Evolutionary conservation across 78 protist species (phyloP), one percentile per base, ranked within the genome.

Genomic region (Dictyostelium firmibasis): DNA sequence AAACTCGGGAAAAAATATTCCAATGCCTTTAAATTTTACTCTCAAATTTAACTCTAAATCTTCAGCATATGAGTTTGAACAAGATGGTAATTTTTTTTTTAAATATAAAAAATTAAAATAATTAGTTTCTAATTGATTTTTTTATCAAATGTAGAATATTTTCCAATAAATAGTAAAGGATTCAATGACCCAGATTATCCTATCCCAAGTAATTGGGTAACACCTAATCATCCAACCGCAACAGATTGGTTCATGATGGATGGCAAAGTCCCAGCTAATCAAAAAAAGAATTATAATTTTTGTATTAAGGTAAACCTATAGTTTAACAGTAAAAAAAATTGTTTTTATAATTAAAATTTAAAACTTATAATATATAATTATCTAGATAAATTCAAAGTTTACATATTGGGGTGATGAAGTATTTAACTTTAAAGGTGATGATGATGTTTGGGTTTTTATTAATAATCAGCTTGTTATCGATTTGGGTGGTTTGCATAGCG

Each of bases 401-500:
- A 69, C 74, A 11, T 88, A 67, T 84, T 3, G 25, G 1, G 60
- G 13, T 18, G 67, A 27, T 20, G 92, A 86, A 76, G 31, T 31
- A 33, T 95, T 95, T 60, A n/a, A 44, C 13, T 95, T 95, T 76
- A 43, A 33, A n/a, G 97, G 97, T 43, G 97, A 95, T 70, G 97
- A 95, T 27, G 97, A 95, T 70, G 97, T 95, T 8, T 95, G 97
- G 96, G 72, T 93, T 29, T 93, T n/a, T 25, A 74, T 93, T 10
- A 70, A 93, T 84, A 86, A 86, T 33, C 7, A 13, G 2, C 47
- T 93, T 2, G 93, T 41, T 3, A 33, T 93, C 0, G 96, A 93
- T 85, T 13, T 93, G 1, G 96, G 96, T 43, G 96, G 93, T 60
- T 31, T 86, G 6, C 96, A 93, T 53, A 3, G 16, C 2, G 67